These are phyloP conservation scores for Boletellus sp. DNA, from an alignment of 768 basidiomycete species.

Conservation along the genomic window DNA sequence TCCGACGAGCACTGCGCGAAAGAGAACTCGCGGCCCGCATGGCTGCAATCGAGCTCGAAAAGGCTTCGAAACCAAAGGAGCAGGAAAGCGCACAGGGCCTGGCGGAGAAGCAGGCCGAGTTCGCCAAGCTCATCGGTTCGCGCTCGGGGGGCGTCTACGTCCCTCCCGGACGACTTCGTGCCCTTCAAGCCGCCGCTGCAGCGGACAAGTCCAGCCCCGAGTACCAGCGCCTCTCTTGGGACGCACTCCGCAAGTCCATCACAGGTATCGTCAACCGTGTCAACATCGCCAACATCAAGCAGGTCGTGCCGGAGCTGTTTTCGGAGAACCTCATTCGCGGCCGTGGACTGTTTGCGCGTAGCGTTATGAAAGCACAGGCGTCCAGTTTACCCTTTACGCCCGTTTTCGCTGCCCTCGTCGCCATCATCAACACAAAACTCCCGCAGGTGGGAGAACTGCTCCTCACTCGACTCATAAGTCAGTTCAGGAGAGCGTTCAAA, in stretches of 20 bases:
- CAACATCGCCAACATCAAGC: slow-evolving; percentile 94
- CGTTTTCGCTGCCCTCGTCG: slow-evolving; percentile 90
- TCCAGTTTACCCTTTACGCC: slow-evolving; percentile 97
- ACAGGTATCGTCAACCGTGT: slow-evolving; percentile 99
- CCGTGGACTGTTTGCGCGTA: slow-evolving; percentile 86
- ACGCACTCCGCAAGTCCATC: slow-evolving; percentile 93
- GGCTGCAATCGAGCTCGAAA: slow-evolving; percentile 66
- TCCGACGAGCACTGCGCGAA: slow-evolving; percentile 72
- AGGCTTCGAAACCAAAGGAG: slow-evolving; percentile 49
- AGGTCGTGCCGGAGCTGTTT: slow-evolving; percentile 87
- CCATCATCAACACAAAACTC: slow-evolving; percentile 95
- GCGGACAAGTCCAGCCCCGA: slow-evolving; percentile 81
- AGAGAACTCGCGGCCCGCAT: slow-evolving; percentile 70
- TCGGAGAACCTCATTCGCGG: slow-evolving; percentile 92
- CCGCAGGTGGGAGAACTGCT: slow-evolving; percentile 95
- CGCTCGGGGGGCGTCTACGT: slow-evolving; percentile 95
- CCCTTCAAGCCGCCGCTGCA: slow-evolving; percentile 79
- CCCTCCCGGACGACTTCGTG: slow-evolving; percentile 89
- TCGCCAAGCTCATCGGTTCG: slow-evolving; percentile 77
- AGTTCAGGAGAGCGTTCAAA: slow-evolving; percentile 93
- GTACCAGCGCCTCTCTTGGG: slow-evolving; percentile 96
- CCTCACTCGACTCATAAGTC: slow-evolving; percentile 84
- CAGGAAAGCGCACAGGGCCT: slow-evolving; percentile 41
- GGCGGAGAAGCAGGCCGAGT: slow-evolving; percentile 79
- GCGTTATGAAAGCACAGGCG: slow-evolving; percentile 97